Evolutionary conservation across 768 basidiomycete species (phyloP), one percentile per base, ranked within the genome.

Genomic region (Pleurotus pulmonarius): DNA sequence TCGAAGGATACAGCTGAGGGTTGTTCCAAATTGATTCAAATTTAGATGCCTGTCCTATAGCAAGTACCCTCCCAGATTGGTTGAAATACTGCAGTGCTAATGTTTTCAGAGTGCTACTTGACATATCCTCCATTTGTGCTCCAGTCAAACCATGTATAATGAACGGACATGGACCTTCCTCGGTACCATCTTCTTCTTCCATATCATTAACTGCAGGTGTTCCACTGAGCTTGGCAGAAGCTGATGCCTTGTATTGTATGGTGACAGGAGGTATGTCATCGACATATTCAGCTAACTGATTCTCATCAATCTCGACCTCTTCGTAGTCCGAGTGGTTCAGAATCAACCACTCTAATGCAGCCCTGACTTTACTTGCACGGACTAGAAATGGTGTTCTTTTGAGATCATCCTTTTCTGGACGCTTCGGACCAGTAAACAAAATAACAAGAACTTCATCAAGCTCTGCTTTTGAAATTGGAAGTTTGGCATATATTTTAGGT

Each of bases 401-500:
- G 22, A 66, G 60, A 4, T 74, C 69, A 3, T 64, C 58, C 2
- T 58, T 43, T 5, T 62, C 65, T 2, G 72, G 72, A 20, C 55
- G 46, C 3, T 20, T 20, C 3, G 20, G 20, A 20, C 20, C 20
- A 3, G 20, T 20, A 20, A 20, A 20, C 20, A 75, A 40, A 55
- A 73, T 58, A 6, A 70, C 70, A 1, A 75, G 52, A 0, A 69
- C 62, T 18, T 73, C 68, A 56, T 68, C 64, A 1, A 73, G 38
- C 3, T 73, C 69, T 8, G 63, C 60, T 3, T 51, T 34, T 3
- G 20, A 20, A 20, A 20, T 20, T 3, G 20, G 20, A 20, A 20
- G 20, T 20, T 20, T 20, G 20, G 9, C n/a, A 51, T 65, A 69
- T 1, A 73, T 51, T 37, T 67, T 67, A 0, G 57, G 49, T 1